Evolutionary conservation across 345 rosid genomes (phyloP).

Genomic region (Erucastrum elatum): DNA sequence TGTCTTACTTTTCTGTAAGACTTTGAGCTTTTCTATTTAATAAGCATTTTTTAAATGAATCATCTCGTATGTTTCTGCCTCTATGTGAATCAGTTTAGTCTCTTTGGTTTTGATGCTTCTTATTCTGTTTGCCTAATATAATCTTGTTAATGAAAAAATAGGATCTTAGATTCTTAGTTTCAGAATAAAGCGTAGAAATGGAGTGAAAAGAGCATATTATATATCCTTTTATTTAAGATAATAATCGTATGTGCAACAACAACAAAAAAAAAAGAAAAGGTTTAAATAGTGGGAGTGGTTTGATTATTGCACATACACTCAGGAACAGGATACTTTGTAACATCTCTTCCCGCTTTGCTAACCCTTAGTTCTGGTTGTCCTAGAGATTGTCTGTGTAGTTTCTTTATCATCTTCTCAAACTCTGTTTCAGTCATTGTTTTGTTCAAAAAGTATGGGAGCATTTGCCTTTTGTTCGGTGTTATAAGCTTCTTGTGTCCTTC

Average conservation of each 20-base stretch:
- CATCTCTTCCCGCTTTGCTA: constrained; percentile 78
- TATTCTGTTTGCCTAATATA: neutral
- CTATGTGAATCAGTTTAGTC: neutral
- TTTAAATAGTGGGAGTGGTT: constrained; percentile 17
- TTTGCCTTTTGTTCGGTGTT: constrained; percentile 93
- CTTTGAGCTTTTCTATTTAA: neutral
- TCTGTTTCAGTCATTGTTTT: constrained; percentile 63
- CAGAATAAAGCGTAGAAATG: neutral
- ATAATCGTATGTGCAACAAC: constrained; percentile 2
- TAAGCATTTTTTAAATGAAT: constrained; percentile 18
- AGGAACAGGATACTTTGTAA: constrained; percentile 82
- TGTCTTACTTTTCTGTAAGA: constrained; percentile 1
- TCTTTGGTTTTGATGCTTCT: constrained; percentile 5
- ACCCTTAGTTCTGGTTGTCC: constrained; percentile 83
- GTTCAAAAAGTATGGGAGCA: constrained; percentile 82
- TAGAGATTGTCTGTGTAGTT: constrained; percentile 72
- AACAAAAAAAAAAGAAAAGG: neutral
- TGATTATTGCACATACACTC: constrained; percentile 80
- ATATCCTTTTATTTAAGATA: neutral
- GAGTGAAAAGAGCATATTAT: neutral
- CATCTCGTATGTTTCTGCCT: neutral
- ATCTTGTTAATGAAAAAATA: neutral
- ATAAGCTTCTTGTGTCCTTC: constrained; percentile 81
- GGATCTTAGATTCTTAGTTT: neutral
- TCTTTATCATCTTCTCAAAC: constrained; percentile 66